These are phyloP conservation scores for Rhazya stricta DNA, from an alignment of 257 asterid genomes.

Conservation along the genomic window DNA sequence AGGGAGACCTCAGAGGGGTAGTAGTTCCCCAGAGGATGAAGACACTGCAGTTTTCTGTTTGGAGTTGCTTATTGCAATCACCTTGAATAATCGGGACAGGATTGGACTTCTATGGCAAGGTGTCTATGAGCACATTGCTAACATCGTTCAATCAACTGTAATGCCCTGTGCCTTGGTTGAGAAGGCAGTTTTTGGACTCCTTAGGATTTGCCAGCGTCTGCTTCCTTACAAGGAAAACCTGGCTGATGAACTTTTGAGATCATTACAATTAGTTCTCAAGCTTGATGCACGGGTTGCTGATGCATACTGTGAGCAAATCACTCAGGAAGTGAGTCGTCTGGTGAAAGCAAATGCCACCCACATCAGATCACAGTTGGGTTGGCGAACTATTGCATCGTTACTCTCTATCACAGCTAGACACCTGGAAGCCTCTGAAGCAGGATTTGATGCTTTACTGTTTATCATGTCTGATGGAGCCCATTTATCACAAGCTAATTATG, in stretches of 20 bases:
- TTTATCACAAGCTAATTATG: conserved; percentile 69
- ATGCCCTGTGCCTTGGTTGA: conserved; percentile 91
- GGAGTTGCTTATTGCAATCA: conserved; percentile 86
- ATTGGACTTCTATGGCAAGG: conserved; percentile 90
- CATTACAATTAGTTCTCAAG: conserved; percentile 82
- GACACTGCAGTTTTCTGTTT: conserved; percentile 95
- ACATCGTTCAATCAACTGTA: conserved; percentile 85
- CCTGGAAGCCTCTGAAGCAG: conserved; percentile 91
- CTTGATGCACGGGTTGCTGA: conserved; percentile 93
- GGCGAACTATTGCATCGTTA: conserved; percentile 76
- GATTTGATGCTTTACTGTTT: conserved; percentile 74
- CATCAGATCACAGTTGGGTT: conserved; percentile 71
- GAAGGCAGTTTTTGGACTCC: conserved; percentile 92
- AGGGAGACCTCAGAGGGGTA: conserved; percentile 86
- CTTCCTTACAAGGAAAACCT: conserved; percentile 87
- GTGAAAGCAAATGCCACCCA: conserved; percentile 82
- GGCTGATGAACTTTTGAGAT: conserved; percentile 78
- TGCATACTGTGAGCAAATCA: conserved; percentile 92
- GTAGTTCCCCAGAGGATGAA: conserved; percentile 83
- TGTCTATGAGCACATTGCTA: conserved; percentile 86
- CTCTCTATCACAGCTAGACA: conserved; percentile 88
- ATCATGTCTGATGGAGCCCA: conserved; percentile 90
- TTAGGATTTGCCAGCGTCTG: conserved; percentile 84
- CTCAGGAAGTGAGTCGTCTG: conserved; percentile 85
- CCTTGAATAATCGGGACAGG: conserved; percentile 82